Conservation (phyloP, 2,329 filamentous ascomycete species). For the Helotiales sp. region DNA sequence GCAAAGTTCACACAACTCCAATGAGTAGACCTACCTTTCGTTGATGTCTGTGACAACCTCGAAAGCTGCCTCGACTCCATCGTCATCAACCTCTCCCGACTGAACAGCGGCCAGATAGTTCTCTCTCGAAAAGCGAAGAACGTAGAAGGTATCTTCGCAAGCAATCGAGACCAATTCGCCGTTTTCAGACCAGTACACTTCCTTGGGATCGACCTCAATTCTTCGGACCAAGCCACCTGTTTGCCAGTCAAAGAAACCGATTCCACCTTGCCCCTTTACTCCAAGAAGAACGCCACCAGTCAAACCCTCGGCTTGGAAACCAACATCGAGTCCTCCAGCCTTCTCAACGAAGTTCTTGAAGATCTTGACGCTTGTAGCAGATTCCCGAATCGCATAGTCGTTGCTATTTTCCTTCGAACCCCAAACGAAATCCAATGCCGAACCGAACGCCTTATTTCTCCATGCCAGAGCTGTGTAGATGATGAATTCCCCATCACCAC, state of each 20-base stretch:
- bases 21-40: slow-evolving; percentile 66
- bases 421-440: slow-evolving; percentile 95
- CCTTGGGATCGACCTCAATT: slow-evolving; percentile 77
- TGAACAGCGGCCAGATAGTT: slow-evolving; percentile 85
- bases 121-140: slow-evolving; percentile 88
- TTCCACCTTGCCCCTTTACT: slow-evolving; percentile 91
- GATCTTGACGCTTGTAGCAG: slow-evolving; percentile 90
- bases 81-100: slow-evolving; percentile 78
- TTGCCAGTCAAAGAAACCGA: slow-evolving; percentile 97
- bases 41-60: slow-evolving; percentile 96
- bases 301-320: slow-evolving; percentile 91
- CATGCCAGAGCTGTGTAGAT: slow-evolving; percentile 97
- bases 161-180: slow-evolving; percentile 92
- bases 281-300: slow-evolving; percentile 88
- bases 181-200: slow-evolving; percentile 96
- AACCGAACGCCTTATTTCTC: slow-evolving; percentile 97
- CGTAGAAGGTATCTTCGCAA: slow-evolving; percentile 94
- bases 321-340: slow-evolving; percentile 84
- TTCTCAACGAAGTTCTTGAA: slow-evolving; percentile 99
- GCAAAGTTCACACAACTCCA: slow-evolving; percentile 2
- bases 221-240: slow-evolving; percentile 86
- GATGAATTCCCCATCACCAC: slow-evolving; percentile 97
- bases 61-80: slow-evolving; percentile 92
- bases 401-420: slow-evolving; percentile 97
- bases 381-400: slow-evolving; percentile 97